Base-by-base conservation (phyloP, 495 filamentous ascomycete species). In the Penicillium flavigenum region DNA sequence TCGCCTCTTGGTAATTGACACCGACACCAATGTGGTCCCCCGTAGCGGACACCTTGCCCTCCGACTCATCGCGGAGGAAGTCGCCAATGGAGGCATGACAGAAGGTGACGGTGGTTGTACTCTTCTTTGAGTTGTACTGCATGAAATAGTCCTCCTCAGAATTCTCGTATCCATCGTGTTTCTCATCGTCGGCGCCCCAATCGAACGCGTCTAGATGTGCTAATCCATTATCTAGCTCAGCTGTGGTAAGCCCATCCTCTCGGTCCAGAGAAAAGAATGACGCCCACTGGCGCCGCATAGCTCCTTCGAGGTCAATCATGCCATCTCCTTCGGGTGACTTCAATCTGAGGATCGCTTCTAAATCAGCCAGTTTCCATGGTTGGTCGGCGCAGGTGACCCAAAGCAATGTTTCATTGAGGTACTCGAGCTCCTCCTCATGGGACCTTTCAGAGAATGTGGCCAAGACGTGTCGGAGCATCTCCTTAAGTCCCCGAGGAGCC, bases 401-500 rank as follows among this genome's bases (percentile, higher is more conserved):
- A 5, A 47, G 50, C 22, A 76, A 54, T 26, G 70, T 44, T 54
- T 72, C 66, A 45, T 74, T 75, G 19, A 76, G 49, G 51, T 72
- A 62, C 2, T 64, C 61, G 3, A 58, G 42, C 9, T 69, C 59
- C 39, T 75, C 64, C 19, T 67, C 63, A 0, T 47, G 49, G 12
- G 59, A 61, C 43, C 53, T 62, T 12, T 27, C 54, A 7, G 64
- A 67, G 38, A 73, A 64, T 14, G 61, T 58, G 11, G 56, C 39
- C 5, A 73, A 58, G 1, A 73, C 68, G 38, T 75, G 66, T 20
- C 63, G 65, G n/a, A 76, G 45, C 62, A 73, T 72, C 17, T 69
- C 61, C 10, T 57, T 58, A 5, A 76, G 58, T 10, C 64, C 66
- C 26, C 63, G 59, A 0, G 73, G 72, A 4, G 66, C 64, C 27